Base-by-base conservation (phyloP, 2,329 filamentous ascomycete genomes). In the Colletotrichum sp. region DNA sequence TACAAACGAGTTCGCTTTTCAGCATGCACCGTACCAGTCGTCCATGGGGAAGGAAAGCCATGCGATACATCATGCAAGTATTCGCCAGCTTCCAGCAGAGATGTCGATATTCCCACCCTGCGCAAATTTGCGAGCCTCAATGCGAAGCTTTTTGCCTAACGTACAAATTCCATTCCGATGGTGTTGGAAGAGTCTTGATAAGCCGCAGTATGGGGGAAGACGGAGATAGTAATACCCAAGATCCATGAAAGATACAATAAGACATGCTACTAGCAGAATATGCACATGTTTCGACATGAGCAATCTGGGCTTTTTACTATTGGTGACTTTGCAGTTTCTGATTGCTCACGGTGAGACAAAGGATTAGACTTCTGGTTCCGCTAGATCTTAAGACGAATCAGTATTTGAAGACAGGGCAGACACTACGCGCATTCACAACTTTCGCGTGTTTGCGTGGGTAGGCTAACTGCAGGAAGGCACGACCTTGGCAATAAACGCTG, bases 261-360 rank as follows among this genome's bases (percentile, higher is more conserved):
- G 19, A n/a, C 11, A 19, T 48, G 9, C 11, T 48, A n/a, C 19
- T 48, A 6, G 5, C 39, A 11, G 19, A 48, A 6, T n/a, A 3
- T 48, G 9, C 4, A n/a, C 19, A 22, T 48, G 16, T 48, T 7
- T 22, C 44, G 44, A 12, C n/a, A 22, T 22, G n/a, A 8, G 3
- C 9, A n/a, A 48, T 48, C 5, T 48, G 8, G 16, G 8, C 19
- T 5, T 44, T 39, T 44, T 8, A 19, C 16, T 39, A 19, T 39
- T 39, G 36, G 7, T 39, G 15, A 8, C 36, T 39, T 19, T 5
- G 36, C 39, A n/a, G 39, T 6, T 4, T 48, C 19, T 52, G 44
- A 0, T 3, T 52, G 0, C n/a, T 52, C n/a, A 52, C 44, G 22
- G 19, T 22, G 0, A 22, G 44, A 1, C n/a, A 13, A 22, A 5